These are phyloP conservation scores for Thermoascus crustaceus DNA, from an alignment of 2,329 filamentous ascomycete species.

Conservation along the genomic window DNA sequence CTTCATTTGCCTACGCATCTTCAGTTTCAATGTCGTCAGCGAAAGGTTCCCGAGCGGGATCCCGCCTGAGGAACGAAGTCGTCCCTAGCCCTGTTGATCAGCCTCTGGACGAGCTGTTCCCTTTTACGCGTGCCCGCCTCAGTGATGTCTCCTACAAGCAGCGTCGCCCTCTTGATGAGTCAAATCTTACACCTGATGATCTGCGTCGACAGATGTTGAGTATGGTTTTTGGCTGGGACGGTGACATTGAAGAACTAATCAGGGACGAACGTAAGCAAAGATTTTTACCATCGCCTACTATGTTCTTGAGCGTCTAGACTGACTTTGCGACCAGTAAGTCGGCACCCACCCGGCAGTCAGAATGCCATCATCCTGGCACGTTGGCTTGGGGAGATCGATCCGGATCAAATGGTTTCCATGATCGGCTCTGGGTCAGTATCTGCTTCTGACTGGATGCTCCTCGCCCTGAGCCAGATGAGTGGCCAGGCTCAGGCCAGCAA, in stretches of 20 bases:
- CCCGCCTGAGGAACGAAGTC: conserved; percentile 71
- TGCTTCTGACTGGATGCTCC: conserved; percentile 91
- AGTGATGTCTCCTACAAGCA: conserved; percentile 76
- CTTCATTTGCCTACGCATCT: conserved; percentile 37
- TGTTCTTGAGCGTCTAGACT: too few relatives aligned
- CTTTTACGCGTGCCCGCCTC: conserved; percentile 70
- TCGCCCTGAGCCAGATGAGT: conserved; percentile 84
- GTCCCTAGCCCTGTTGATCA: conserved; percentile 68
- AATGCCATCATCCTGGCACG: conserved; percentile 77
- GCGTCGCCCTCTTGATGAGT: conserved; percentile 50
- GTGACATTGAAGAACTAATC: conserved; percentile 71
- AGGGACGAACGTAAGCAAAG: conserved; percentile 61
- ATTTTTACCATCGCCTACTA: neutral
- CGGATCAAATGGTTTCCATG: conserved; percentile 72
- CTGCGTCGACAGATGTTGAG: conserved; percentile 83
- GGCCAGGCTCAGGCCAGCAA: conserved; percentile 73
- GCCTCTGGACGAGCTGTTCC: conserved; percentile 71
- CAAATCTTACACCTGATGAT: conserved; percentile 62
- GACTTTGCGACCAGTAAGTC: conserved; percentile 43
- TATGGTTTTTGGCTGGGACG: conserved; percentile 91
- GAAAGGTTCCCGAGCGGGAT: conserved; percentile 43
- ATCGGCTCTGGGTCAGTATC: conserved; percentile 75
- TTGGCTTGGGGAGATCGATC: conserved; percentile 82
- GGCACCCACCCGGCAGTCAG: conserved; percentile 64
- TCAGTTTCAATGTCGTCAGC: conserved; percentile 42